Evolutionary conservation across 2,329 filamentous ascomycete species (phyloP).

Genomic region (Beauveria sp.): DNA sequence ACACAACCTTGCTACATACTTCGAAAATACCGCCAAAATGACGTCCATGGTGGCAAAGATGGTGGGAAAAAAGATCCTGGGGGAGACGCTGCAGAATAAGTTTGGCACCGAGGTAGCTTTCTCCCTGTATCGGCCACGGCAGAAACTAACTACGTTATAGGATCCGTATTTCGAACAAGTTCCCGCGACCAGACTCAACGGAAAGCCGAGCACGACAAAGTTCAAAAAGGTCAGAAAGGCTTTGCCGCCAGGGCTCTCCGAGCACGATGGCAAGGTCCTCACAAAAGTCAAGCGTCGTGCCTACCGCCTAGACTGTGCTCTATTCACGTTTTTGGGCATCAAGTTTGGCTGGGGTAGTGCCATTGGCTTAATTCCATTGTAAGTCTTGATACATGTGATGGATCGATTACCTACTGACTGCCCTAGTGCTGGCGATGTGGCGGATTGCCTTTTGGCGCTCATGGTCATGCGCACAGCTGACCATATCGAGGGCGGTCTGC

Average conservation of each 20-base stretch:
- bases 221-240: constrained; percentile 80
- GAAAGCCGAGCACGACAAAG: constrained; percentile 55
- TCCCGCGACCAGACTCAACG: constrained; percentile 61
- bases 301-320: constrained; percentile 75
- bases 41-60: constrained; percentile 44
- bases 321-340: constrained; percentile 75
- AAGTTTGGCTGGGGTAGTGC: constrained; percentile 85
- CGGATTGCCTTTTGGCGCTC: constrained; percentile 66
- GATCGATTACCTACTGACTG: constrained; percentile 15
- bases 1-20: neutral
- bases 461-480: constrained; percentile 67
- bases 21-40: constrained; percentile 32
- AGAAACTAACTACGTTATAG: constrained; percentile 34
- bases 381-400: constrained; percentile 31
- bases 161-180: constrained; percentile 87
- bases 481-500: constrained; percentile 70
- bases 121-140: neutral
- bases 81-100: constrained; percentile 49
- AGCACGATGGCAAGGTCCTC: constrained; percentile 73
- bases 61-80: constrained; percentile 48
- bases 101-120: constrained; percentile 46
- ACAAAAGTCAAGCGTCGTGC: constrained; percentile 80
- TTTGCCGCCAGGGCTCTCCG: constrained; percentile 71
- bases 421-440: constrained; percentile 61
- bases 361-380: constrained; percentile 76